Evolutionary conservation across 768 basidiomycete species (phyloP), one percentile per base, ranked within the genome.

Genomic region (Tremella mesenterica): DNA sequence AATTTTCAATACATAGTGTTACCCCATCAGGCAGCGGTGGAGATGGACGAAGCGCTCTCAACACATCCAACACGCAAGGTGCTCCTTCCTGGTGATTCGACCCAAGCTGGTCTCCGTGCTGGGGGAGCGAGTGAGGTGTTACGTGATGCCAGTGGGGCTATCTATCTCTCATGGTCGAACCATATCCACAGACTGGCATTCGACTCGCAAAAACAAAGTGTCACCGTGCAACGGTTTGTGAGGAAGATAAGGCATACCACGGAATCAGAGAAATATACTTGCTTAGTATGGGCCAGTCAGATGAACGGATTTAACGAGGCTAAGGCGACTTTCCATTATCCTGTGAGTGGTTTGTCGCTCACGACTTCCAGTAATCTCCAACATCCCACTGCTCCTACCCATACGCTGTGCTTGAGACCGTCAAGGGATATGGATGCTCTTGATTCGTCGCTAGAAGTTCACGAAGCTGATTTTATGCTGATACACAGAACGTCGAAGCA

Each of bases 111-210:
- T 18, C 47, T 75, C 84, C 61, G 60, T n/a, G 54, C 56, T n/a
- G 71, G 70, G 18, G 74, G 74, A 5, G 73, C 74, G 1, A 67
- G 70, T 1, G 73, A 76, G 47, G 70, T 74, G 1, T 58, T 76
- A 1, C 61, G 68, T 41, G 62, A 60, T 59, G 70, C 69, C 14
- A 60, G 57, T 28, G 81, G 85, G 47, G 84, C 90, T 0, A 84
- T 95, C 6, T 97, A 86, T 75, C 78, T 97, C 50, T 88, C 88
- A 61, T 91, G 92, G 81, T 85, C 85, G 69, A 93, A 96, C 69
- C 88, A 93, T 73, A 89, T 97, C 38, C 93, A 97, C 72, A 79
- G 85, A 23, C 83, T 99, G 56, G 84, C 85, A 36, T 97, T 91
- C 64, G 87, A 85, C 41, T 65, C 68, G 25, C 64, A 68, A 3